phyloP scores from a whole-genome alignment of 2,329 filamentous ascomycete genomes.

The Dothiorella sarmentorum region DNA sequence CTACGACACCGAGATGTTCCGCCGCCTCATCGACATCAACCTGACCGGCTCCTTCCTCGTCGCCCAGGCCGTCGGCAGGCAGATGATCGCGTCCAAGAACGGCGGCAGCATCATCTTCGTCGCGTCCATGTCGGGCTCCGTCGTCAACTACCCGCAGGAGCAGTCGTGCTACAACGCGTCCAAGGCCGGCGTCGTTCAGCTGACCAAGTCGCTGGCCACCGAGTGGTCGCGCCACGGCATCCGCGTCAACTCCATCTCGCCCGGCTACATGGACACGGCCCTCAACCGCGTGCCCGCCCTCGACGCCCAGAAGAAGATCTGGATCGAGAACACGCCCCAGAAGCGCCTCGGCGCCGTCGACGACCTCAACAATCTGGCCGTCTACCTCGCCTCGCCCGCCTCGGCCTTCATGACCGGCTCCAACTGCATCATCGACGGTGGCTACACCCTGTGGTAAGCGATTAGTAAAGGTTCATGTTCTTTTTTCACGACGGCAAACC shows the following conservation, averaged over 20 bases:
- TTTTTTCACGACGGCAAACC: background rate
- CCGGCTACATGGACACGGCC: slow-evolving; percentile 83
- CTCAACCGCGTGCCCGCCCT: slow-evolving; percentile 74
- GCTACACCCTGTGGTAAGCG: slow-evolving; percentile 41
- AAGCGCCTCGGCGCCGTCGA: slow-evolving; percentile 68
- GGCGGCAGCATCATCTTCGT: slow-evolving; percentile 73
- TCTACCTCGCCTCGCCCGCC: slow-evolving; percentile 71
- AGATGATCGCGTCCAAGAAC: slow-evolving; percentile 69
- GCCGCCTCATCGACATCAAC: slow-evolving; percentile 77
- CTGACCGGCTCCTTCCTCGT: slow-evolving; percentile 75
- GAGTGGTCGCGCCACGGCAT: slow-evolving; percentile 82
- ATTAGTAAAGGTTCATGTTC: background rate
- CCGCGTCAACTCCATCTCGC: slow-evolving; percentile 79
- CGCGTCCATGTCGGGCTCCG: slow-evolving; percentile 57
- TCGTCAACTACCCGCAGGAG: slow-evolving; percentile 61
- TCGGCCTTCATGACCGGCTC: slow-evolving; percentile 74
- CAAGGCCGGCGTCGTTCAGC: slow-evolving; percentile 75
- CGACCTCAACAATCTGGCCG: slow-evolving; percentile 73
- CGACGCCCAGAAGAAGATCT: slow-evolving; percentile 78
- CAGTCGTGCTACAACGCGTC: slow-evolving; percentile 81
- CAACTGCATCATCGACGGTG: slow-evolving; percentile 59
- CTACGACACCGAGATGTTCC: slow-evolving; percentile 74
- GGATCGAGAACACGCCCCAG: slow-evolving; percentile 71
- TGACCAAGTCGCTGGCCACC: slow-evolving; percentile 75
- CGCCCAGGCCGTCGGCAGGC: slow-evolving; percentile 52